Evolutionary conservation across 2,329 filamentous ascomycete genomes (phyloP).

Genomic region (Pseudomassariella vexata): DNA sequence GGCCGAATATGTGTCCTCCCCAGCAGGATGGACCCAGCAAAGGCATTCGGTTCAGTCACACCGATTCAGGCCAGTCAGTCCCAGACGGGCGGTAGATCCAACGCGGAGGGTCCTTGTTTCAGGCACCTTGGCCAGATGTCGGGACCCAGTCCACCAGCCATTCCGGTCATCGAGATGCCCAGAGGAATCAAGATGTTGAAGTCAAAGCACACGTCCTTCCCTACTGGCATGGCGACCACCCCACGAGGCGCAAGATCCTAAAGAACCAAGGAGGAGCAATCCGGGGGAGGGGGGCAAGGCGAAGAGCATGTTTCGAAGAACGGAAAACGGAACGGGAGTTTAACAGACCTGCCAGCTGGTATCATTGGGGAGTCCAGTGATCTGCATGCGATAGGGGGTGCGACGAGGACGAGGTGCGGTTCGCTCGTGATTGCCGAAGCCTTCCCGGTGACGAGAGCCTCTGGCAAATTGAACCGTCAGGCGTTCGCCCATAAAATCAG

Average conservation of each 20-base stretch:
- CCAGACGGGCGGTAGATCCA: conserved; percentile 14
- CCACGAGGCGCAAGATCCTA: conserved; percentile 17
- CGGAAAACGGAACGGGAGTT: conserved; percentile 49
- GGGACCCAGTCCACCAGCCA: conserved; percentile 19
- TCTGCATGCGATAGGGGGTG: conserved; percentile 94
- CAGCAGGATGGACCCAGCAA: conserved; percentile 26
- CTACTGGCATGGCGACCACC: conserved; percentile 18
- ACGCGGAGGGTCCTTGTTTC: conserved; percentile 19
- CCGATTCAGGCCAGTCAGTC: conserved; percentile 22
- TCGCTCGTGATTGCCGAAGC: conserved; percentile 49
- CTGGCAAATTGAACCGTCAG: conserved; percentile 97
- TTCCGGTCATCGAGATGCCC: conserved; percentile 1
- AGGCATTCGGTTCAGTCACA: conserved; percentile 21
- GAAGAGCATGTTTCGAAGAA: too few species aligned
- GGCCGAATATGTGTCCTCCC: conserved; percentile 19
- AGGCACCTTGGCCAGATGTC: conserved; percentile 23
- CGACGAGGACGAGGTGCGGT: conserved; percentile 73
- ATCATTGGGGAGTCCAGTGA: conserved; percentile 92
- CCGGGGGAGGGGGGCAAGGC: conserved; percentile 17
- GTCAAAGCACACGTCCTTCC: conserved; percentile 15
- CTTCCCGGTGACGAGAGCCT: conserved; percentile 59
- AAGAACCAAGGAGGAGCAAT: conserved; percentile 23
- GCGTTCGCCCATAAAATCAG: conserved; percentile 95
- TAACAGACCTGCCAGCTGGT: conserved; percentile 99
- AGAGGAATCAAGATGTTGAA: conserved; percentile 14